phyloP scores from a whole-genome alignment of 2,329 filamentous ascomycete genomes.

The Endocalyx cinctus region DNA sequence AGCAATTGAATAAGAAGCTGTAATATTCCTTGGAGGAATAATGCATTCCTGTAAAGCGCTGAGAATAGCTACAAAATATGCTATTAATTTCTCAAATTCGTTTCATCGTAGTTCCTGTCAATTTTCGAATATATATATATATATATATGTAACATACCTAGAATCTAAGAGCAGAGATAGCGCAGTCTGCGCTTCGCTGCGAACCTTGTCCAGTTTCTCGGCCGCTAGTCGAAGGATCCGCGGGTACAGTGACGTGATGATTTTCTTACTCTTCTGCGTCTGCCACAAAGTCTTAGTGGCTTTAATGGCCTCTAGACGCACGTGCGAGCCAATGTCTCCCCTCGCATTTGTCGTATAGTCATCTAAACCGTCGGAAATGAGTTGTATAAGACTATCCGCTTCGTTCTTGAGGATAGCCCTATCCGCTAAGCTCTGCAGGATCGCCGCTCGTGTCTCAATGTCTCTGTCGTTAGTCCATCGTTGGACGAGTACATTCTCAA shows the following conservation, averaged over 20 bases:
- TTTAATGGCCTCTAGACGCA: slow-evolving; percentile 74
- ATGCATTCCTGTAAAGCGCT: slow-evolving; percentile 33
- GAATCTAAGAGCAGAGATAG: slow-evolving; percentile 40
- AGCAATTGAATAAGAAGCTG: slow-evolving; percentile 44
- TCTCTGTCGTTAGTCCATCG: slow-evolving; percentile 49
- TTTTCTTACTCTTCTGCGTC: slow-evolving; percentile 9
- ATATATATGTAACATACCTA: slow-evolving; percentile 34
- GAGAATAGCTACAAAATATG: slow-evolving; percentile 27
- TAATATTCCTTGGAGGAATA: slow-evolving; percentile 62
- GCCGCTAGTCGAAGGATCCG: slow-evolving; percentile 64
- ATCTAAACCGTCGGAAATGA: slow-evolving; percentile 60
- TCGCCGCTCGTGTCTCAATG: slow-evolving; percentile 49
- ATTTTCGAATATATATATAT: slow-evolving; percentile 1
- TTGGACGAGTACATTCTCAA: slow-evolving; percentile 41
- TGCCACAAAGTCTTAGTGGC: slow-evolving; percentile 64
- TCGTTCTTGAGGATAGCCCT: slow-evolving; percentile 40
- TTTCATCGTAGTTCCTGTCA: too few relatives aligned
- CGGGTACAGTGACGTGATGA: slow-evolving; percentile 39
- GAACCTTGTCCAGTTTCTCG: slow-evolving; percentile 87
- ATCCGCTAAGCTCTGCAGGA: slow-evolving; percentile 50
- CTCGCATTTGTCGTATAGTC: slow-evolving; percentile 89
- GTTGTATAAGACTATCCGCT: slow-evolving; percentile 34
- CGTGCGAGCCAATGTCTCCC: slow-evolving; percentile 85
- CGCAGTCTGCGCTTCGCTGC: slow-evolving; percentile 58
- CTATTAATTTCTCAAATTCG: slow-evolving; percentile 7